phyloP scores from a whole-genome alignment of 768 basidiomycete genomes.

The Lactarius psammicola region DNA sequence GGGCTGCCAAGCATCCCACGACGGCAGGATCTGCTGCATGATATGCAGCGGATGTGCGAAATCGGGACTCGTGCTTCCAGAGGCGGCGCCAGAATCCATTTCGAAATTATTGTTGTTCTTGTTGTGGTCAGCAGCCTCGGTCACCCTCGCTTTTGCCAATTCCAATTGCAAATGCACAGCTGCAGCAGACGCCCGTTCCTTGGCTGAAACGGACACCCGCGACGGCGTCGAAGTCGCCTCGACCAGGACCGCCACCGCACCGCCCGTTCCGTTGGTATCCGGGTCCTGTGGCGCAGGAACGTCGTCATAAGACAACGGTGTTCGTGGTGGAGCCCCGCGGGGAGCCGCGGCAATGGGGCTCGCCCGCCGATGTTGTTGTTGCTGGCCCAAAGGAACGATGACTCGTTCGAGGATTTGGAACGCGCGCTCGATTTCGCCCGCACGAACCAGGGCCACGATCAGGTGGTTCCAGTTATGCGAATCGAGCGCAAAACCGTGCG shows the following conservation, averaged over 20 bases:
- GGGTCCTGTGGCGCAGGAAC: slow-evolving; percentile 19
- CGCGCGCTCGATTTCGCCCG: slow-evolving; percentile 78
- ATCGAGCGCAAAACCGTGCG: slow-evolving; percentile 73
- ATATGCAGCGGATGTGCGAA: slow-evolving; percentile 58
- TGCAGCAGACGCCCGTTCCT: slow-evolving; percentile 9
- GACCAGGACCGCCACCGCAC: slow-evolving; percentile 12
- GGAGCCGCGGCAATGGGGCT: slow-evolving; percentile 1
- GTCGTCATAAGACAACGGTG: slow-evolving; percentile 33
- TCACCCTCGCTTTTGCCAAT: slow-evolving; percentile 13
- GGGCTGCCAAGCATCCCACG: slow-evolving; percentile 66
- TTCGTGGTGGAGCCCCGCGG: slow-evolving; percentile 30
- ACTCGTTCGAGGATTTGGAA: slow-evolving; percentile 81
- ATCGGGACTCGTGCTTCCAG: slow-evolving; percentile 39
- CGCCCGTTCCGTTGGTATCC: slow-evolving; percentile 22
- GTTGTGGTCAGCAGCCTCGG: too few species aligned
- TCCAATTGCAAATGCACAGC: background rate
- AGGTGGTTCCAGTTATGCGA: slow-evolving; percentile 92
- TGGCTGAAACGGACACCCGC: slow-evolving; percentile 5
- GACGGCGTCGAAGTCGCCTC: slow-evolving; percentile 2
- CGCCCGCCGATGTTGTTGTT: slow-evolving; percentile 29
- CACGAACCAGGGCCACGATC: slow-evolving; percentile 68
- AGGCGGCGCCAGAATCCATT: slow-evolving; percentile 10
- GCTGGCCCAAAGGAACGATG: slow-evolving; percentile 54
- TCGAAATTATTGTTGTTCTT: too few species aligned
- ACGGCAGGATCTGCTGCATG: slow-evolving; percentile 60